Conservation (phyloP, 176 grass and related monocot genomes). For the Oryza australiensis region DNA sequence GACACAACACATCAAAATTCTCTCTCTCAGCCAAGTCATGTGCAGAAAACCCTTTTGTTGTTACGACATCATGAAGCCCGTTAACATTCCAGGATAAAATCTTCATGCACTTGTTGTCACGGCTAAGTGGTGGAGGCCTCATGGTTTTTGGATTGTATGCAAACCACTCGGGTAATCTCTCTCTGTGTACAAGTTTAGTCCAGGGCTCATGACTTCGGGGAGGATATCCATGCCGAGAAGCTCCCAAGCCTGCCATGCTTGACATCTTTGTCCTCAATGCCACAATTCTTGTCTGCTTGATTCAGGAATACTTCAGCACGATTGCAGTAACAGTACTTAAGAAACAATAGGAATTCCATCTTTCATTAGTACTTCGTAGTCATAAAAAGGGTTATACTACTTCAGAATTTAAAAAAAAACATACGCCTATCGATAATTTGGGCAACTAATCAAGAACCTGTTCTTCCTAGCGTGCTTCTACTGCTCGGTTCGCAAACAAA, state of each 20-base stretch:
- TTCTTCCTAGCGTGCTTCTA: not conserved
- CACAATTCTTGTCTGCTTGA: constrained; percentile 3
- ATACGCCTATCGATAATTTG: not conserved
- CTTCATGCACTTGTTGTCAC: constrained; percentile 60
- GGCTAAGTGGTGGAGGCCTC: constrained; percentile 66
- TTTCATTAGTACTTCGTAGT: not conserved
- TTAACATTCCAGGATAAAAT: constrained; percentile 92
- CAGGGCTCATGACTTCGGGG: constrained; percentile 50
- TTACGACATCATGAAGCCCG: constrained; percentile 54
- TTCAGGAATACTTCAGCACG: constrained; percentile 16
- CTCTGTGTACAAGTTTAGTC: constrained; percentile 64
- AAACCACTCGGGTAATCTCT: constrained; percentile 57
- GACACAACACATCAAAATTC: constrained; percentile 84
- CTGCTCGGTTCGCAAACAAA: not conserved
- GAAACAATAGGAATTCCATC: not conserved
- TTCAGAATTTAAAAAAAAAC: not conserved
- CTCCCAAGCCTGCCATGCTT: constrained; percentile 21
- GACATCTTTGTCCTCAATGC: constrained; percentile 14
- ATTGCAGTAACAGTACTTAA: constrained; percentile 21
- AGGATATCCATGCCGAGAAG: constrained; percentile 2
- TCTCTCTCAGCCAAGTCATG: constrained; percentile 60
- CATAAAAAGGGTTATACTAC: not conserved
- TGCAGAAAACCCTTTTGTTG: constrained; percentile 44
- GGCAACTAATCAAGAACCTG: not conserved
- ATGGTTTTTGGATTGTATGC: constrained; percentile 82